Evolutionary conservation across 176 grass and related monocot genomes (phyloP), one percentile per base, ranked within the genome.

Genomic region (sorghum (Sorghum bicolor)): DNA sequence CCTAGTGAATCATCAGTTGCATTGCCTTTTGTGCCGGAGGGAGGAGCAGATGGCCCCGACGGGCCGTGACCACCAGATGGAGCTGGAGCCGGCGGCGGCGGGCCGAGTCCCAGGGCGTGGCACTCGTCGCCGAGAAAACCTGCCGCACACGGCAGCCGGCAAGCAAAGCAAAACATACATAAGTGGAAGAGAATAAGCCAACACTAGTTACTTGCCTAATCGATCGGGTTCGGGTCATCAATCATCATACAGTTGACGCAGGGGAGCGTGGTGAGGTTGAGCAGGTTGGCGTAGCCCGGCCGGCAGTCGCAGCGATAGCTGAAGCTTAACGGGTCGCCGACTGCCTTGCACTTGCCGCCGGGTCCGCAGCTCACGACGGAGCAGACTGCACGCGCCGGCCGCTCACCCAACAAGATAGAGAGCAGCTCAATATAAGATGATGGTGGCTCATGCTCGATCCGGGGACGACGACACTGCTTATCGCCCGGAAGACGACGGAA

Each of bases 11-110:
- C 45, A 6, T 48, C 45, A 16, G 45, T 48, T 48, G 45, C 45
- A 79, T 79, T 88, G 58, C 81, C 81, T 88, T 57, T 44, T 25
- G 25, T 22, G 67, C 29, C 37, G 36, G 80, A 55, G 25, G 67
- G 19, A 60, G 64, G 12, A 25, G 79, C 4, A 20, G 34, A 2
- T 17, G 87, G 7, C 20, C 8, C 53, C 29, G 69, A 19, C 55
- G 55, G 8, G 3, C 10, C 3, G 34, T 60, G 8, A n/a, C 34
- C 47, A 52, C 61, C 77, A 30, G 85, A 19, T 5, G 85, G 26
- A 2, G 77, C 16, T 3, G 85, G 28, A 4, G 70, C 16, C 55
- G 22, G 55, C 22, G 55, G 8, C 9, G 55, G 52, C 1, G 55
- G 22, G 8, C 39, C 41, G 55, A 67, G 48, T 4, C 47, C 48